Conservation (phyloP, 2,329 filamentous ascomycete species). For the Neoarthrinium moseri region DNA sequence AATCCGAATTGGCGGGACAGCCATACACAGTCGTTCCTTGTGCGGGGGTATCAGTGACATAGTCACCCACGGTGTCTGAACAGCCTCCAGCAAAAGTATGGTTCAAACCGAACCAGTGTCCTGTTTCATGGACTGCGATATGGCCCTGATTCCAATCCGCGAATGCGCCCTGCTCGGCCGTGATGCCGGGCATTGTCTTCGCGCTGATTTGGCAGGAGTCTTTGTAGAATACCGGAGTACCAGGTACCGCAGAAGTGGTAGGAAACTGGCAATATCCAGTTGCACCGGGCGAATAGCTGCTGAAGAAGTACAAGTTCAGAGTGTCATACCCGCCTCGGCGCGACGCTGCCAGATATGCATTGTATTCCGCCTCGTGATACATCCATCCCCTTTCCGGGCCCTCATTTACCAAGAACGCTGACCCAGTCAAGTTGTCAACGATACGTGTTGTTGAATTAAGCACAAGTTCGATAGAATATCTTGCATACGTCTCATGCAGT, state of each 20-base stretch:
- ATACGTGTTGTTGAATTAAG: background rate
- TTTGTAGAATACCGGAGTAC: background rate
- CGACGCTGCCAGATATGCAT: too few species aligned
- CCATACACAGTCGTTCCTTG: slow-evolving; percentile 31
- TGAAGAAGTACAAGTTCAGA: slow-evolving; percentile 2
- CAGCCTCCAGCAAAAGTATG: slow-evolving; percentile 44
- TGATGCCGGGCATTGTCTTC: slow-evolving; percentile 28
- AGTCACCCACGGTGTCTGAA: slow-evolving; percentile 32
- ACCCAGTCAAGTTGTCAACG: background rate
- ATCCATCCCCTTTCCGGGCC: too few species aligned
- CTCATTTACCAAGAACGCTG: background rate
- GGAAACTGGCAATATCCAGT: background rate
- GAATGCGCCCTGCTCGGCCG: slow-evolving; percentile 7
- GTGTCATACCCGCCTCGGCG: background rate
- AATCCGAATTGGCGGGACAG: slow-evolving; percentile 33
- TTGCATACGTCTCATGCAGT: background rate
- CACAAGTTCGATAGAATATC: background rate
- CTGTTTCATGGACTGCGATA: slow-evolving; percentile 38
- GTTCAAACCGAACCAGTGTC: slow-evolving; percentile 43
- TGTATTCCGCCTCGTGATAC: too few species aligned
- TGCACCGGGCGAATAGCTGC: background rate
- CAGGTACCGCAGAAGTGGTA: background rate
- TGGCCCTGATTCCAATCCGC: slow-evolving; percentile 38
- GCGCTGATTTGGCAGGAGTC: slow-evolving; percentile 26
- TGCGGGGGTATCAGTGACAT: slow-evolving; percentile 38